These are phyloP conservation scores for Fusarium floridanum DNA, from an alignment of 2,329 filamentous ascomycete species.

Conservation along the genomic window DNA sequence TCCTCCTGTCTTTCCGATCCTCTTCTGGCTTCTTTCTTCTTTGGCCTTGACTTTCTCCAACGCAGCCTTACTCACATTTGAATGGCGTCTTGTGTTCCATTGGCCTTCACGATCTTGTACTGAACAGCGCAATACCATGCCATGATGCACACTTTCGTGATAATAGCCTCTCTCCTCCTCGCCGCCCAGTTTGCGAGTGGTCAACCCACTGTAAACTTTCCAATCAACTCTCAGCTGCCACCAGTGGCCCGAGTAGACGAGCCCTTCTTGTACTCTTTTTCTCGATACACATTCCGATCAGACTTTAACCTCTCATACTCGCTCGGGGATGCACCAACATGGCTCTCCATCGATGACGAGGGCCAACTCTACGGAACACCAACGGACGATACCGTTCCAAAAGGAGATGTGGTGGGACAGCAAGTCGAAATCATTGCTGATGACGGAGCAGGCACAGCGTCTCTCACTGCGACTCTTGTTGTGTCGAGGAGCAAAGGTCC, in stretches of 20 bases:
- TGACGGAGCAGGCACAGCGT: slow-evolving; percentile 72
- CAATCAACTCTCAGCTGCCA: slow-evolving; percentile 87
- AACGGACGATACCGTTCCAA: slow-evolving; percentile 59
- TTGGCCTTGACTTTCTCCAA: slow-evolving; percentile 24
- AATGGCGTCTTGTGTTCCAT: slow-evolving; percentile 36
- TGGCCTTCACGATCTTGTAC: slow-evolving; percentile 35
- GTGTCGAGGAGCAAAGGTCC: slow-evolving; percentile 72
- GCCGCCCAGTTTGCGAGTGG: slow-evolving; percentile 50
- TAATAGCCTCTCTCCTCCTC: slow-evolving; percentile 44
- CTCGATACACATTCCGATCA: slow-evolving; percentile 79
- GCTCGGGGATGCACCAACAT: slow-evolving; percentile 74
- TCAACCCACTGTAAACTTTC: slow-evolving; percentile 69
- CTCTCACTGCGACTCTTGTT: slow-evolving; percentile 77
- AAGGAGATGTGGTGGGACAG: slow-evolving; percentile 68
- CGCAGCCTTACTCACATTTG: slow-evolving; percentile 17
- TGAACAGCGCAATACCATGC: slow-evolving; percentile 39
- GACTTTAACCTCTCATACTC: slow-evolving; percentile 74
- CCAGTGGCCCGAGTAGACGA: slow-evolving; percentile 78
- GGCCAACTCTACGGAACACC: slow-evolving; percentile 81
- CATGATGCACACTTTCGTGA: slow-evolving; percentile 49
- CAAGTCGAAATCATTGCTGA: slow-evolving; percentile 77
- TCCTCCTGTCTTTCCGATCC: slow-evolving; percentile 26
- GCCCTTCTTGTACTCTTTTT: slow-evolving; percentile 79
- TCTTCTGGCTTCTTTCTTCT: slow-evolving; percentile 26
- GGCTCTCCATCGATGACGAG: slow-evolving; percentile 78